These are phyloP conservation scores for Pleurotus citrinopileatus DNA, from an alignment of 768 basidiomycete species.

Conservation along the genomic window DNA sequence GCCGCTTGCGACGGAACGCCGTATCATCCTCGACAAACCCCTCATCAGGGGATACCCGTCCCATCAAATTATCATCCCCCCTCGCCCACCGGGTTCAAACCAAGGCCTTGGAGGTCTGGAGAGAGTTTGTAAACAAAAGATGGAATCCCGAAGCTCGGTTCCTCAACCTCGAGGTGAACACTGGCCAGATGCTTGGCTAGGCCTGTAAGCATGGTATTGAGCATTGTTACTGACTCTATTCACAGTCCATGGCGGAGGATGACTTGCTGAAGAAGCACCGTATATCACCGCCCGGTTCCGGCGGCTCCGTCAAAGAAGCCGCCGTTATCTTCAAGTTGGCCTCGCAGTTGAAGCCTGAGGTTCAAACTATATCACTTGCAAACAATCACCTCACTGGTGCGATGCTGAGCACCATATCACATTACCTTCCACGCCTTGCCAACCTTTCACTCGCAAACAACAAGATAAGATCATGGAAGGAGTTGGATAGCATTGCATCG, in stretches of 20 bases:
- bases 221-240: conserved; percentile 12
- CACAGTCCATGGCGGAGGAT: conserved; percentile 76
- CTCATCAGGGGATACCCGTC: conserved; percentile 12
- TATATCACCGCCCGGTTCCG: conserved; percentile 67
- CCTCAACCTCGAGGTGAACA: conserved; percentile 79
- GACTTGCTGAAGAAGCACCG: conserved; percentile 69
- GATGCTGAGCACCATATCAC: conserved; percentile 56
- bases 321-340: conserved; percentile 91
- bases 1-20: conserved; percentile 61
- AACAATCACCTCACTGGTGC: conserved; percentile 63
- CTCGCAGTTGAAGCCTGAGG: conserved; percentile 68
- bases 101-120: conserved; percentile 66
- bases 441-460: conserved; percentile 84
- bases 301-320: conserved; percentile 62
- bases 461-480: conserved; percentile 62
- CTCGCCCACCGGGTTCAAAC: conserved; percentile 21
- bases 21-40: conserved; percentile 25
- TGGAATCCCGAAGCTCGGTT: conserved; percentile 69
- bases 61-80: conserved; percentile 13
- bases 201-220: not conserved
- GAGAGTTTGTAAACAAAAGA: conserved; percentile 67
- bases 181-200: not conserved
- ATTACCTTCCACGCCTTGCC: conserved; percentile 75
- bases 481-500: conserved; percentile 63
- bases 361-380: conserved; percentile 82